A percentile compares a stretch with the other conserved stretches of the same genome.
These are phyloP conservation scores for Tripterygium wilfordii DNA, from an alignment of 177 flowering plant species.

Conservation along the genomic window DNA sequence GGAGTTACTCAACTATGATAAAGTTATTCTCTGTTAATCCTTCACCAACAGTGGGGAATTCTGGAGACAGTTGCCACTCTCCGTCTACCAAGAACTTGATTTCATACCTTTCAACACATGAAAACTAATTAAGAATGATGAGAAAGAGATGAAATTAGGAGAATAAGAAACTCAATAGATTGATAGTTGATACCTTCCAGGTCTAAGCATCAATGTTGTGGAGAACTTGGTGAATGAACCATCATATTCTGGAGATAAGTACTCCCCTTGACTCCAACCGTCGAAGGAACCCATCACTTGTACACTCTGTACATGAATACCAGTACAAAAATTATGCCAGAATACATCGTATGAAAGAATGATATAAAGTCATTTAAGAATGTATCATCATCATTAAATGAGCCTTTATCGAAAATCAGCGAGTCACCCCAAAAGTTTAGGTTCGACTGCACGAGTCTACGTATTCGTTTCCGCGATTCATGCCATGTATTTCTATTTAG, in stretches of 20 bases:
- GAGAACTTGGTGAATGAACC: slow-evolving; percentile 68
- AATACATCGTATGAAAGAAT: no score
- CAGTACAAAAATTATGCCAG: neutral
- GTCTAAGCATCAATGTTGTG: slow-evolving; percentile 74
- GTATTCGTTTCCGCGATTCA: no score
- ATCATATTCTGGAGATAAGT: slow-evolving; percentile 74
- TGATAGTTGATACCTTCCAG: slow-evolving; percentile 58
- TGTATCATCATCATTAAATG: no score
- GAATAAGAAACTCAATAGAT: neutral
- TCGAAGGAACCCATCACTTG: slow-evolving; percentile 95
- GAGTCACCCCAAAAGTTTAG: no score
- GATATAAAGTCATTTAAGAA: neutral
- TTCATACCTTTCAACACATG: slow-evolving; percentile 52
- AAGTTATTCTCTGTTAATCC: slow-evolving; percentile 71
- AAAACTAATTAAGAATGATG: neutral
- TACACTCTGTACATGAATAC: slow-evolving; percentile 42
- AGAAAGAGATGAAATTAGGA: neutral
- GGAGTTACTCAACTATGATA: slow-evolving; percentile 50
- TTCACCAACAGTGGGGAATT: slow-evolving; percentile 70
- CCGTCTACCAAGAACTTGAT: slow-evolving; percentile 94
- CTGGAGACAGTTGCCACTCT: slow-evolving; percentile 82
- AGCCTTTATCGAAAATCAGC: no score
- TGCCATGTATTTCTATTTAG: no score
- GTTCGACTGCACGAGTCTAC: no score
- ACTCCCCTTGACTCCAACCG: slow-evolving; percentile 93